Evolutionary conservation across 805 yeast genomes (phyloP), one percentile per base, ranked within the genome.

Genomic region (Lachancea waltii): DNA sequence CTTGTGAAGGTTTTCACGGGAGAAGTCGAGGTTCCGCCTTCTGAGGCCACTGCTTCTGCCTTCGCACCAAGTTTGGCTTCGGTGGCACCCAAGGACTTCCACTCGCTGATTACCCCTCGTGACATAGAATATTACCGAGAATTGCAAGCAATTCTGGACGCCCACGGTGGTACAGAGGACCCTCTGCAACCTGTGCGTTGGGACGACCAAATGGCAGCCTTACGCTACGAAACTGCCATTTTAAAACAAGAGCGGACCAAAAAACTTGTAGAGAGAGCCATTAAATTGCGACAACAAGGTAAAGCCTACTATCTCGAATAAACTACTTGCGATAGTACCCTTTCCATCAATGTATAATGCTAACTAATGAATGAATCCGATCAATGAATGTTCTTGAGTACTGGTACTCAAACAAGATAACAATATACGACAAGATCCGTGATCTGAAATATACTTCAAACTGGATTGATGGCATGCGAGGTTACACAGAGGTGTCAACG

Each of bases 1-100:
- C 63, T 83, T 21, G 73, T 83, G 2, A 67, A 86, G 41, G 75
- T 77, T 2, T 75, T 81, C 62, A 56, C 74, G 4, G 79, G 79
- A 0, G 65, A 77, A 30, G 54, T 83, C 2, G 33, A 26, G n/a
- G 37, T 24, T 37, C 42, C 36, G 8, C 37, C 19, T 14, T 22
- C 26, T 15, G 30, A 11, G 11, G 36, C 32, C 6, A 22, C 17
- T 10, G 17, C 24, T 6, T 5, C 21, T 3, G 26, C 5, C 7
- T 18, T 13, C 7, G 13, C 29, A 3, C 15, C 10, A 7, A 43
- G 41, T 15, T 38, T 21, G 5, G 27, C 35, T 16, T 23, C 33
- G 14, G 30, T 30, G 10, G 37, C 36, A 11, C 38, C 36, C 8
- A 36, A 42, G 7, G 40, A 41, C 20, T 45, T 46, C 30, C 58